phyloP scores from a whole-genome alignment of 2,329 filamentous ascomycete genomes.

The Verticillium isaacii region DNA sequence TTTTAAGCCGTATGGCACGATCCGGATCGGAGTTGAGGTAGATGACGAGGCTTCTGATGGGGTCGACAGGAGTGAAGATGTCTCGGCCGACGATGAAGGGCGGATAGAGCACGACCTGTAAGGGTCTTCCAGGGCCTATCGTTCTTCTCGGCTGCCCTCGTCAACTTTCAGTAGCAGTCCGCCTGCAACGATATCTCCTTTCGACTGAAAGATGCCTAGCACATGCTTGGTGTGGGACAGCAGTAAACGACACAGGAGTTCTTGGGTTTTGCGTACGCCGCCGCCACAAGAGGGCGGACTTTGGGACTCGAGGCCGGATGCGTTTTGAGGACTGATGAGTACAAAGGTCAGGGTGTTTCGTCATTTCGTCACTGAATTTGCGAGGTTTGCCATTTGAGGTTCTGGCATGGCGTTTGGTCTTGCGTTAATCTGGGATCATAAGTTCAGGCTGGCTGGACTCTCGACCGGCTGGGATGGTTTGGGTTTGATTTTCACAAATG shows the following conservation, averaged over 20 bases:
- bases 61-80: background rate
- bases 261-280: background rate
- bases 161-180: too few species aligned
- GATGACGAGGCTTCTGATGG: background rate
- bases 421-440: too few species aligned
- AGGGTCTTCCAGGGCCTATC: background rate
- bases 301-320: too few species aligned
- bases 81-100: background rate
- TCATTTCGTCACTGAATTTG: background rate
- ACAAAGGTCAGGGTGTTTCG: background rate
- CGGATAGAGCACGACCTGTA: background rate
- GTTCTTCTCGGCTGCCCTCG: too few species aligned
- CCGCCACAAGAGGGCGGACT: too few species aligned
- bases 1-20: conserved; percentile 38
- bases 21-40: conserved; percentile 32
- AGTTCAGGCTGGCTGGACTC: too few species aligned
- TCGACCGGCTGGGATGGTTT: too few species aligned
- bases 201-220: too few species aligned
- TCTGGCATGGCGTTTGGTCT: background rate
- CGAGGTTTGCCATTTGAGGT: background rate
- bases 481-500: background rate
- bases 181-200: too few species aligned
- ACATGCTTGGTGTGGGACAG: too few species aligned
- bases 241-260: background rate
- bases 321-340: too few species aligned